A percentile compares a stretch with the other conserved stretches of the same genome.
phyloP scores from a whole-genome alignment of 352 stramenopile species.

The Globisporangium cylindrosporum region DNA sequence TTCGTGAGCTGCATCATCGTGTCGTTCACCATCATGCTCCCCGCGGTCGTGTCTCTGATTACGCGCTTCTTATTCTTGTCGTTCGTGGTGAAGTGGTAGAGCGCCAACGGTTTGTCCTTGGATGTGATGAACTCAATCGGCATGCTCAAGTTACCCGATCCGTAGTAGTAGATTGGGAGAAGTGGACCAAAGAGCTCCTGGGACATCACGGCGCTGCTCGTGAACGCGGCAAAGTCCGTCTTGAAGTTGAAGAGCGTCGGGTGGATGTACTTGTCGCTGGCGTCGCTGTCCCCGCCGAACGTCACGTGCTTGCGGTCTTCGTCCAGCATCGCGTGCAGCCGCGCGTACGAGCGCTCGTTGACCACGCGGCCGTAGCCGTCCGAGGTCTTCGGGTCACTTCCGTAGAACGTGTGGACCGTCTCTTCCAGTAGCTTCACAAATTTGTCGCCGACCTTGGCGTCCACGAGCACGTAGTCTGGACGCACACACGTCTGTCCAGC shows the following conservation, averaged over 20 bases:
- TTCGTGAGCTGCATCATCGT: slow-evolving; percentile 70
- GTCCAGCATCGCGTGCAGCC: slow-evolving; percentile 43
- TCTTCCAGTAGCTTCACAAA: slow-evolving; percentile 49
- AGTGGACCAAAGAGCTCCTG: slow-evolving; percentile 97
- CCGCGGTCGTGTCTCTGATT: slow-evolving; percentile 50
- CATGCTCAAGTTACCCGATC: slow-evolving; percentile 28
- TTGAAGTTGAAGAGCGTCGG: slow-evolving; percentile 91
- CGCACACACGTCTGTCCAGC: slow-evolving; percentile 94
- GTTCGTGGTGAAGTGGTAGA: slow-evolving; percentile 80
- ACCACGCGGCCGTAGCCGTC: slow-evolving; percentile 43
- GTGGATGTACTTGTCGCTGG: slow-evolving; percentile 70
- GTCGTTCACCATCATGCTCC: slow-evolving; percentile 81
- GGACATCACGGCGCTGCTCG: slow-evolving; percentile 65
- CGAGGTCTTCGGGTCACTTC: slow-evolving; percentile 40
- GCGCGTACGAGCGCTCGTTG: slow-evolving; percentile 14
- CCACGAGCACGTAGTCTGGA: slow-evolving; percentile 93
- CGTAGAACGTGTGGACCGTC: slow-evolving; percentile 55
- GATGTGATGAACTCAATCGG: slow-evolving; percentile 36
- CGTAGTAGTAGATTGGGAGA: slow-evolving; percentile 89
- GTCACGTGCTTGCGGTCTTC: slow-evolving; percentile 52
- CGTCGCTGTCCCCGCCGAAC: slow-evolving; percentile 58
- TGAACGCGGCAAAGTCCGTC: slow-evolving; percentile 45
- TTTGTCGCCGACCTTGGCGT: slow-evolving; percentile 60
- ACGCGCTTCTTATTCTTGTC: slow-evolving; percentile 38
- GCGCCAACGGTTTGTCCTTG: slow-evolving; percentile 72